phyloP scores from a whole-genome alignment of 805 yeast genomes.

The Candida taoyuanica region DNA sequence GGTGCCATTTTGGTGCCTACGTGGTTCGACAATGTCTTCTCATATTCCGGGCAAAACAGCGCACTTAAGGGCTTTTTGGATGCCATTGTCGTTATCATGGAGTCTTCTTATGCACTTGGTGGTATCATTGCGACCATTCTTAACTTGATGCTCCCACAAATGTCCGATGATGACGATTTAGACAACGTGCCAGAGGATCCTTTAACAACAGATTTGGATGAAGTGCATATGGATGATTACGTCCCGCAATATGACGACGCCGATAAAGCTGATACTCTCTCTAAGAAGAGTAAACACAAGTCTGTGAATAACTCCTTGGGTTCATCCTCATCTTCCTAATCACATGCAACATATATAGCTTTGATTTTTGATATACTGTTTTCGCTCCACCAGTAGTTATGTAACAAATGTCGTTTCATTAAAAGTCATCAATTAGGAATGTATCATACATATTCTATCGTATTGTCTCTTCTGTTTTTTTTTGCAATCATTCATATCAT shows the following conservation, averaged over 20 bases:
- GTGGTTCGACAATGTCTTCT: conserved; percentile 64
- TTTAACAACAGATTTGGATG: conserved; percentile 15
- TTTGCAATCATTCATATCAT: no score
- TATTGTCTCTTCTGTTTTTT: no score
- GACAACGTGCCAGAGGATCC: conserved; percentile 10
- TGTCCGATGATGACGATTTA: conserved; percentile 36
- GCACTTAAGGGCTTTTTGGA: conserved; percentile 57
- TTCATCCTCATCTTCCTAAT: no score
- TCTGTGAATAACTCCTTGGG: neutral
- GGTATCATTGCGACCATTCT: conserved; percentile 61
- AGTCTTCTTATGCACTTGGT: conserved; percentile 67
- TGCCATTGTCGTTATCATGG: conserved; percentile 66
- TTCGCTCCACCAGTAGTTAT: no score
- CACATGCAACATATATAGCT: no score
- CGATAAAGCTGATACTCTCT: conserved; percentile 7
- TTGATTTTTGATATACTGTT: no score
- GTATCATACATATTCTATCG: no score
- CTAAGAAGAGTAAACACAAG: neutral
- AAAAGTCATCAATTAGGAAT: neutral
- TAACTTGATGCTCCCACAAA: conserved; percentile 58
- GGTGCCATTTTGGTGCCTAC: conserved; percentile 60
- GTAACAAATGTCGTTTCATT: no score
- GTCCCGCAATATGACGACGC: conserved; percentile 26
- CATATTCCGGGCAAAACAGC: conserved; percentile 57
- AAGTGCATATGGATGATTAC: conserved; percentile 22